Percentiles rank a stretch among this genome's conserved stretches.
Conservation (phyloP, 2,329 filamentous ascomycete species). For the Fusarium irregulare region DNA sequence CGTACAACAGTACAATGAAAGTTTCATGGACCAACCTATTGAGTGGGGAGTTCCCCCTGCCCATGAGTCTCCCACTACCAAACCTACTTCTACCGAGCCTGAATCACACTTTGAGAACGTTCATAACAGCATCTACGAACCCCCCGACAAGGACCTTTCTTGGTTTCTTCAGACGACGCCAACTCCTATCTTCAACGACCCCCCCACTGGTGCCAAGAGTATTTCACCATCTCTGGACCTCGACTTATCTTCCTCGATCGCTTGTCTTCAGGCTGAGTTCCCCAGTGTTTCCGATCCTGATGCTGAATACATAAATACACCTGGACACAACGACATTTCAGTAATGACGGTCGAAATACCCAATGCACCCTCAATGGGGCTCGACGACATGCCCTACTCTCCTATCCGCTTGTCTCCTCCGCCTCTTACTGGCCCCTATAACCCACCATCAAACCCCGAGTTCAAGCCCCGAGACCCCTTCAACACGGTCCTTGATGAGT, state of each 20-base stretch:
- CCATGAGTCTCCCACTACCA: background rate
- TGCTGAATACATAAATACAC: background rate
- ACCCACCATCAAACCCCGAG: background rate
- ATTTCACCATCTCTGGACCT: background rate
- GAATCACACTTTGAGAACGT: background rate
- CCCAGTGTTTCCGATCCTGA: background rate
- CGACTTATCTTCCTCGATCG: background rate
- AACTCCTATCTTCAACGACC: background rate
- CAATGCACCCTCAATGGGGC: background rate
- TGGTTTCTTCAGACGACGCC: background rate
- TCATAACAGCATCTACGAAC: background rate
- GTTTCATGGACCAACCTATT: background rate
- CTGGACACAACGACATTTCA: background rate
- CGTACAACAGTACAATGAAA: background rate
- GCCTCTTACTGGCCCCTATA: background rate
- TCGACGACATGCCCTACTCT: slow-evolving; percentile 4
- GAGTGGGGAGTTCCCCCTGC: background rate
- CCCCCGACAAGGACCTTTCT: background rate
- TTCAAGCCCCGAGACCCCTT: background rate
- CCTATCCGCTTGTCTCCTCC: background rate
- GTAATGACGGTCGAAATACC: background rate
- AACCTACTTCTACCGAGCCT: background rate
- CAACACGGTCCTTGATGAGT: background rate
- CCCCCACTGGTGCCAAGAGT: background rate
- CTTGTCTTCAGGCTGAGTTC: background rate